Evolutionary conservation across 208 protist genomes (phyloP).

Genomic region (Crithidia acanthocephali): DNA sequence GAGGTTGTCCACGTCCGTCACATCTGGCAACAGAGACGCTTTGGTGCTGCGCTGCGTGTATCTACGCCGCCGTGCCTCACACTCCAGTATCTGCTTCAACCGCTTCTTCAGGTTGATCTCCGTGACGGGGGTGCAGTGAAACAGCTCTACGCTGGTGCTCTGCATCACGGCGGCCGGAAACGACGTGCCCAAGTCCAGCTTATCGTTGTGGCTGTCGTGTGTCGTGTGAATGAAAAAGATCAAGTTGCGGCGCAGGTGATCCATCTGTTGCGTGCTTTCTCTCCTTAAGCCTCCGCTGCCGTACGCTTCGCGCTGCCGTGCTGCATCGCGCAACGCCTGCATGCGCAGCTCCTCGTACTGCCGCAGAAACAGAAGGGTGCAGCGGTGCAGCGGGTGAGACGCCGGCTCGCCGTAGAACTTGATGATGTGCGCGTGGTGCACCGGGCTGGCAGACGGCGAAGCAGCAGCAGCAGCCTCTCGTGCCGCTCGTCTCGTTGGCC

Average conservation of each 20-base stretch:
- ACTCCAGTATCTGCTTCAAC: constrained; percentile 44
- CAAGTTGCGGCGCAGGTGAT: constrained; percentile 48
- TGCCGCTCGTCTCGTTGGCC: neutral
- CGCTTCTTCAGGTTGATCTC: constrained; percentile 63
- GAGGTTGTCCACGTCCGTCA: neutral
- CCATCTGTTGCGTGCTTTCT: too few species aligned
- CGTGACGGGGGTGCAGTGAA: constrained; percentile 84
- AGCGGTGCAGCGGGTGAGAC: constrained; percentile 40
- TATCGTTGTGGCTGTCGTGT: constrained; percentile 87
- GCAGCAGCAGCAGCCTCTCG: too few species aligned
- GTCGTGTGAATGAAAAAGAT: constrained; percentile 83
- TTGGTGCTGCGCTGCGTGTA: neutral
- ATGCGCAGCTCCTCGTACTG: constrained; percentile 50
- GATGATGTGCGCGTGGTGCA: constrained; percentile 37
- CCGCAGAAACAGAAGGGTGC: constrained; percentile 56
- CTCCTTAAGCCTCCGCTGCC: neutral
- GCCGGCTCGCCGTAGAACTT: constrained; percentile 83
- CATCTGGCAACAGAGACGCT: neutral
- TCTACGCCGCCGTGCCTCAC: constrained; percentile 11
- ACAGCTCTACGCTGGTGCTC: constrained; percentile 50
- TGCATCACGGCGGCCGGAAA: constrained; percentile 58
- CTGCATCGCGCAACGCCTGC: constrained; percentile 1
- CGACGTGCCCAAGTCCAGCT: constrained; percentile 52
- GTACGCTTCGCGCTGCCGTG: constrained; percentile 7
- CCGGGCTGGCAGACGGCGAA: neutral